These are phyloP conservation scores for Plasmodium billcollinsi DNA, from an alignment of 169 alveolate species.

Conservation along the genomic window DNA sequence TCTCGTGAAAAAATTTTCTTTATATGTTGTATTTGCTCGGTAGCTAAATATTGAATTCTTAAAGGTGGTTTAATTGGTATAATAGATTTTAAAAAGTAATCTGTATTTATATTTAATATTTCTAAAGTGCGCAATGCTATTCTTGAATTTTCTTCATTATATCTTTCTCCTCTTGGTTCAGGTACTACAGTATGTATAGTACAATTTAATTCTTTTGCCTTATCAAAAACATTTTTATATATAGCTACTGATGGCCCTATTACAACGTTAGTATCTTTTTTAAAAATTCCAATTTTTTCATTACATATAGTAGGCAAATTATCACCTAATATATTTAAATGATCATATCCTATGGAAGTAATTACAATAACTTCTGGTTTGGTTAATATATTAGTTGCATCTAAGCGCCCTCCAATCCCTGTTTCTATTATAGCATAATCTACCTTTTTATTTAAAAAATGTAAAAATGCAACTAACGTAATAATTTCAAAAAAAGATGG, in stretches of 20 bases:
- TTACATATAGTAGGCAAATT: conserved; percentile 88
- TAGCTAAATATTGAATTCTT: conserved; percentile 83
- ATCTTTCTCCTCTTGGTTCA: conserved; percentile 75
- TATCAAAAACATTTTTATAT: conserved; percentile 76
- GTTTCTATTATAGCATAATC: conserved; percentile 93
- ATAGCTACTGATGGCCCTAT: conserved; percentile 89
- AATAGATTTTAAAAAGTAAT: conserved; percentile 42
- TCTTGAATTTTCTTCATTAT: conserved; percentile 82
- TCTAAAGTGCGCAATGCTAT: conserved; percentile 76
- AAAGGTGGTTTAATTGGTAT: conserved; percentile 76
- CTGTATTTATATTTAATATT: conserved; percentile 34
- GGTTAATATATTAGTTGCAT: conserved; percentile 90
- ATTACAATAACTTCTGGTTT: conserved; percentile 88
- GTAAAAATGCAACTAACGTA: conserved; percentile 81
- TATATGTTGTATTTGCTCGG: conserved; percentile 33
- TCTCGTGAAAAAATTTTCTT: conserved; percentile 10
- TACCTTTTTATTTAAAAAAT: conserved; percentile 82
- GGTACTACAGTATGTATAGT: conserved; percentile 32
- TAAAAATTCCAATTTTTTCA: conserved; percentile 94
- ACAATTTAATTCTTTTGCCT: conserved; percentile 69
- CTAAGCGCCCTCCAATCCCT: conserved; percentile 94
- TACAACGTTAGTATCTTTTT: conserved; percentile 84
- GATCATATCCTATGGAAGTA: conserved; percentile 94
- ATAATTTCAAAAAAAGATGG: conserved; percentile 86
- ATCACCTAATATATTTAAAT: conserved; percentile 89